Evolutionary conservation across 164 flowering plant species (phyloP), one percentile per base, ranked within the genome.

Genomic region (Stephania yunnanensis): DNA sequence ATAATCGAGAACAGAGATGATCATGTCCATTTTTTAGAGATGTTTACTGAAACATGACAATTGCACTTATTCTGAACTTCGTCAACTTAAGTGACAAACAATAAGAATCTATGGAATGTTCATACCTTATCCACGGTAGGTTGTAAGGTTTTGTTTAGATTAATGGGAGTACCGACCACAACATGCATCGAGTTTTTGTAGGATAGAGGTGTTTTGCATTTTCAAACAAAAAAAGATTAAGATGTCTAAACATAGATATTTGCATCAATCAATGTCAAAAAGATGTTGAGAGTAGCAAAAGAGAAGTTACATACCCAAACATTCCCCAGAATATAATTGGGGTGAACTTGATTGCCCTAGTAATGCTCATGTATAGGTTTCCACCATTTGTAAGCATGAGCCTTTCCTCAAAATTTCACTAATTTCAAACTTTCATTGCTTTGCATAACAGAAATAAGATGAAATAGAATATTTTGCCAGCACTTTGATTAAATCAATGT

Each of bases 271-370:
- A 53, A 11, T n/a, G 36, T 22, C 29, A 0, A 29, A 9, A 52
- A 20, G 5, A 36, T 36, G 4, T 2, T 36, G 2, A 36, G 42
- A 36, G 42, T 36, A 4, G 0, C 5, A 71, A 2, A 9, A 0
- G 2, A 5, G 20, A 4, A 13, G 31, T 9, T 48, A 46, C 12
- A 52, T 89, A 95, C 99, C 97, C 95, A 67, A 86, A 83, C 11
- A 86, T 81, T 76, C 98, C 98, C 96, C 98, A 91, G 72, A 91
- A 95, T 75, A 82, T 55, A 66, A 93, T 81, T 15, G 98, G 96
- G n/a, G 91, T 83, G 81, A 92, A 95, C 87, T 85, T 91, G 77
- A 95, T 78, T 63, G 86, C 87, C 85, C 91, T 87, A 46, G 95
- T 75, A 68, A 95, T 71, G 77, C 80, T 77, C 71, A 82, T 73